Evolutionary conservation across 352 stramenopile genomes (phyloP), one percentile per base, ranked within the genome.

Genomic region (Blastocystis sp.): DNA sequence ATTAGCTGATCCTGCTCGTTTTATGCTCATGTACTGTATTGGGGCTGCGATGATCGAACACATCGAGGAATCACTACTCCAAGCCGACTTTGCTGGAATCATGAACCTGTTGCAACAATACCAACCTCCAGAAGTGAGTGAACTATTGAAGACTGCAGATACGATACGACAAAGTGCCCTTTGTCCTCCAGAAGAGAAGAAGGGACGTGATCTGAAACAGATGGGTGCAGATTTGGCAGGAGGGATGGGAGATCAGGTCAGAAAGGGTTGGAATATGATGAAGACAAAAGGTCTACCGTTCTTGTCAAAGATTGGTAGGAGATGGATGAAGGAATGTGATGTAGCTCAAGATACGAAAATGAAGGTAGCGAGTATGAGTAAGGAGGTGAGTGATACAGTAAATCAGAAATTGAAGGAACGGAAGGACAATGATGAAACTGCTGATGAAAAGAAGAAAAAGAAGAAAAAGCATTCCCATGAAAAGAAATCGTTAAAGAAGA

Each of bases 11-110:
- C 92, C 90, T 0, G 89, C 93, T 67, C 92, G 93, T 73, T 92
- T 94, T 59, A 91, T 92, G 54, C 93, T 93, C 83, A 87, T 94
- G 29, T 88, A 92, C 19, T 93, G 93, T 88, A 90, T 93, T 7
- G 93, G 91, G 77, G 91, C 92, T 7, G 92, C 91, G 0, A 94
- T 95, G 92, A 89, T 95, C 7, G 90, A 92, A 75, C 86, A 90
- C 4, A 90, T 93, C 56, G 88, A 92, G 14, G 89, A 92, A 12
- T 43, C 90, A 56, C 57, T 95, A 0, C 81, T 94, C 1, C 52
- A 66, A 32, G 58, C 77, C 39, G 89, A 92, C 75, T 92, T 92
- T 71, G 88, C 71, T 12, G 88, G 78, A 54, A 88, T 83, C n/a
- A 75, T 92, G 54, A 61, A 90, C 59, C 63, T 91, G 5, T 52